Base-by-base conservation (phyloP, 495 filamentous ascomycete species). In the Patellaria atrata region DNA sequence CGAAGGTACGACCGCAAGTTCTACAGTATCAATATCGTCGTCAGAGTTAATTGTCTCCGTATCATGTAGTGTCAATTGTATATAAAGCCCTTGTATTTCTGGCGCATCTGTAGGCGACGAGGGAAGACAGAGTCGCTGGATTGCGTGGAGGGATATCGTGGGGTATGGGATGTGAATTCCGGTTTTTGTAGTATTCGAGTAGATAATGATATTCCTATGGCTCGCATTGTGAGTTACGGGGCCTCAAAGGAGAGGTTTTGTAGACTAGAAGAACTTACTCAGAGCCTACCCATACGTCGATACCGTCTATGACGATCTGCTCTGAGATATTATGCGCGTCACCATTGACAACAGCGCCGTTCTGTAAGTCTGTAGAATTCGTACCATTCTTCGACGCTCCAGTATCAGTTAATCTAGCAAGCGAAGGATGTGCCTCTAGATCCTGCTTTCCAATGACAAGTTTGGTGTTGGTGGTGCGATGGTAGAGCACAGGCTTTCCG, bases 161-260 rank as follows among this genome's bases (percentile, higher is more conserved):
- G 80, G 83, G 62, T 94, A 97, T 10, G 84, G 79, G 39, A 97
- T 84, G 24, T 74, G 67, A 32, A 93, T 49, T 32, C 85, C 86
- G 2, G 56, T 58, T 21, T 63, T 57, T 28, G 60, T 62, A 13
- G 68, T 38, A 8, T 12, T 15, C 22, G 34, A 30, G 68, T 56
- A 51, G 72, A 78, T 63, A 72, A 72, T 70, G 40, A 94, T 64
- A 58, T 76, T 75, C 32, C 83, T 91, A 22, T 33, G 21, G 12
- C 28, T 15, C 9, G 25, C 22, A 31, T 42, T 6, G 20, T 18
- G 5, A 28, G 22, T 20, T 25, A 24, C 4, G n/a, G 17, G n/a
- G 30, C 13, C 10, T 17, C 4, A 18, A 10, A n/a, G n/a, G n/a
- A n/a, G n/a, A n/a, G n/a, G n/a, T n/a, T n/a, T n/a, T n/a, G n/a